Base-by-base conservation (phyloP, 352 stramenopile genomes). In the Phytophthora pseudosyringae region DNA sequence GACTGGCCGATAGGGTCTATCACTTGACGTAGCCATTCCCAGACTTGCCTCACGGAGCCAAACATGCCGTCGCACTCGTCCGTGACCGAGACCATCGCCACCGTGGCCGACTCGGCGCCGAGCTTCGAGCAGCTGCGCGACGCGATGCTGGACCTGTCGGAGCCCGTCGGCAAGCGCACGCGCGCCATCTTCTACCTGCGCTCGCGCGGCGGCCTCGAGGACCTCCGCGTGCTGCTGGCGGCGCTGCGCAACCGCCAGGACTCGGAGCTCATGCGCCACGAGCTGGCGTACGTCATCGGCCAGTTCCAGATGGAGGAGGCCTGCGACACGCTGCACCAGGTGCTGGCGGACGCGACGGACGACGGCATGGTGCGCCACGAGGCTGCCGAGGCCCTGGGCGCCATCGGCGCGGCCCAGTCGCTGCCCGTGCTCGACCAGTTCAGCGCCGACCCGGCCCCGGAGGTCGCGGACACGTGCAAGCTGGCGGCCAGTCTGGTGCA, bases 241-340 rank as follows among this genome's bases (percentile, higher is more conserved):
- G 93, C 93, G 16, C 68, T 98, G 16, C 7, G 62, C 43, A 96
- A 97, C 65, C 90, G 90, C 71, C 63, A 81, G 39, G 93, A 97
- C 69, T 98, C 88, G 69, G 90, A 97, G 47, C 81, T 99, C 32
- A 94, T 99, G 67, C 87, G 98, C 49, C 98, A 99, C 83, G 98
- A 99, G 77, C 74, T 99, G 35, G 97, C 97, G 8, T 99, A 99
- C 78, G 96, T 99, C 9, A 93, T 99, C 31, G 98, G 98, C 40
- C 98, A 99, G 76, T 96, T 99, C 75, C 90, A 98, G 74, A 81
- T 98, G 83, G 72, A 76, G 9, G 71, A 83, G 44, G 89, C 92
- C 1, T 95, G 90, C 52, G 76, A 81, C 26, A 86, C 76, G 51
- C 80, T 98, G 16, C 68, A 92, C 50, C 48, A 75, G 28, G 78